Base-by-base conservation (phyloP, 441 rosid genomes). In the Metrosideros polymorpha region DNA sequence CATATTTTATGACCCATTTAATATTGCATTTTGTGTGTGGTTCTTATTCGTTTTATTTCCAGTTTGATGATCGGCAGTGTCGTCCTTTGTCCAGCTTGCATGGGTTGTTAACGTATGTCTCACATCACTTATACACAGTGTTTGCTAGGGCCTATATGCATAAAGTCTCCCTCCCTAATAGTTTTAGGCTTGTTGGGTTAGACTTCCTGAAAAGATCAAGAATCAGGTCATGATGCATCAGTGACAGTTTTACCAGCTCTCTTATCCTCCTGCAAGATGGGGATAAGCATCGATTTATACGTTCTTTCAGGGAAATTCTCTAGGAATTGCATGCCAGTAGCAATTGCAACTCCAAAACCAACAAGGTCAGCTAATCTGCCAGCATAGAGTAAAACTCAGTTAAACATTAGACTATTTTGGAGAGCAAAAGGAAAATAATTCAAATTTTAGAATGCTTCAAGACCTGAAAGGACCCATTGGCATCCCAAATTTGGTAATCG, bases 401-500 rank as follows among this genome's bases (percentile, higher is more conserved):
- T 30, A 85, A 24, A 61, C 29, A 17, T 32, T n/a, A 51, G 45
- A 85, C 19, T 7, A 63, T 66, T 27, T 54, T 59, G 53, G 32
- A 7, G 17, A 63, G 24, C 52, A 50, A 85, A 49, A 29, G 9
- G 57, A 63, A 51, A 66, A 35, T 66, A 19, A 66, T 66, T 66
- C 43, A 66, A 66, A 66, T 35, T 66, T 45, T 66, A 66, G 77
- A 66, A 66, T 4, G 77, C 45, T 18, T 35, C 19, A 50, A 9
- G 24, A 85, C 90, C 90, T 89, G 83, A 89, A 87, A 54, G 90
- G 91, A 25, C 91, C 88, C 88, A 87, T 88, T 83, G 87, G 89
- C 89, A 90, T 84, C 85, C 90, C 90, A 79, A 90, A 90, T 32
- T 85, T 87, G 51, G 85, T 84, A 55, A 86, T 55, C 8, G 84